Conservation (phyloP, 495 filamentous ascomycete species). For the Penicillium pulvis region DNA sequence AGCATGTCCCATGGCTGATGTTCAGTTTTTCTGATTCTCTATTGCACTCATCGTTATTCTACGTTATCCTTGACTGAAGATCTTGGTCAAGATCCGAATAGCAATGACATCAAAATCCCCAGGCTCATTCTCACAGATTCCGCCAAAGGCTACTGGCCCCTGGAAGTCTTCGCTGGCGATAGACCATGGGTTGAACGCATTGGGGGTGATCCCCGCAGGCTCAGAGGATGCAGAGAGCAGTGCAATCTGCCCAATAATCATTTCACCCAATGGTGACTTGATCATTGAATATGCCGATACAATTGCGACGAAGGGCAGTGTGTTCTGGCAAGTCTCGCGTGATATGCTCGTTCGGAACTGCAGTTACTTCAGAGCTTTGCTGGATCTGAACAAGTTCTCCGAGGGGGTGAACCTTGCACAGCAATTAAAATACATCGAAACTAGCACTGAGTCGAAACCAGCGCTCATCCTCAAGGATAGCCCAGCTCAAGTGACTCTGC, state of each 20-base stretch:
- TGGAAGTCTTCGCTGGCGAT: neutral
- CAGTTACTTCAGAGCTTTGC: conserved; percentile 48
- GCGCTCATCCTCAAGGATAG: neutral
- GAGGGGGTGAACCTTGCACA: conserved; percentile 45
- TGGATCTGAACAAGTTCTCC: conserved; percentile 50
- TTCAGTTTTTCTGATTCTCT: neutral
- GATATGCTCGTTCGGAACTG: conserved; percentile 33
- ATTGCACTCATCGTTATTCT: neutral
- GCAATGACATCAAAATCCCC: conserved; percentile 1
- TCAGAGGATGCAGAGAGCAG: neutral
- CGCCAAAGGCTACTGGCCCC: neutral
- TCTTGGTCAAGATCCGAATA: neutral
- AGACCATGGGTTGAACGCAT: neutral
- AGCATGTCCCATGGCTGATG: no score
- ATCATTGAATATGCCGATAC: conserved; percentile 37
- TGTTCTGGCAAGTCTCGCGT: conserved; percentile 41
- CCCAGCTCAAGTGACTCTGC: conserved; percentile 18
- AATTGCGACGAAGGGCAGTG: conserved; percentile 11
- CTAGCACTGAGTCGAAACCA: neutral
- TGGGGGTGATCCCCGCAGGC: neutral
- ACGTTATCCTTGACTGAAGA: neutral
- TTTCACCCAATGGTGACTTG: conserved; percentile 37
- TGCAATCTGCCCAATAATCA: conserved; percentile 15
- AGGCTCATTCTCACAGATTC: neutral
- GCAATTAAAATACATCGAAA: conserved; percentile 5